phyloP scores from a whole-genome alignment of 1,284 basidiomycete genomes.

The Chalciporus sp. region DNA sequence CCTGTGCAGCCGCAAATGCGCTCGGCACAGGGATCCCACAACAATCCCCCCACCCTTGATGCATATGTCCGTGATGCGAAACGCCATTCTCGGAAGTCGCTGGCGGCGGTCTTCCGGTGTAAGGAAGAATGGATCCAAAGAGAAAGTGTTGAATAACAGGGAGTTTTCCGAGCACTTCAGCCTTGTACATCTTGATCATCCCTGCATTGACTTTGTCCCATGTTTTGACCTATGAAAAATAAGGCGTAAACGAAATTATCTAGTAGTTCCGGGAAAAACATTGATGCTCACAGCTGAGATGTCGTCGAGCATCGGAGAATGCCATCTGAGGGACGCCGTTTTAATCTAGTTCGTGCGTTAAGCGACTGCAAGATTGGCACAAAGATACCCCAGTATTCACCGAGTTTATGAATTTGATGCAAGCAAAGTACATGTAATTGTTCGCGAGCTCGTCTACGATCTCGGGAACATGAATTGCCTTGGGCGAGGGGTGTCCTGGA shows the following conservation, averaged over 20 bases:
- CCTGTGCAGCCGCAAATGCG: slow-evolving; percentile 75
- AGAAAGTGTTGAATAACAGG: slow-evolving; percentile 97
- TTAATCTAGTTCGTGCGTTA: slow-evolving; percentile 69
- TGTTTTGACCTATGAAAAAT: slow-evolving; percentile 71
- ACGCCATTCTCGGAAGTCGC: slow-evolving; percentile 40
- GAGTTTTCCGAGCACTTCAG: slow-evolving; percentile 93
- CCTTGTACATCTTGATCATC: slow-evolving; percentile 98
- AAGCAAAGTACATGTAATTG: slow-evolving; percentile 97
- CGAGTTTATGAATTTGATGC: slow-evolving; percentile 96
- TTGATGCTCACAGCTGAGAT: slow-evolving; percentile 77
- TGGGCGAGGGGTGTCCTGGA: slow-evolving; percentile 82
- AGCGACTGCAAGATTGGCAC: background rate
- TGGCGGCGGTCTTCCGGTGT: slow-evolving; percentile 59
- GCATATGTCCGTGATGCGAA: slow-evolving; percentile 53
- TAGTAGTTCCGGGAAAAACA: background rate
- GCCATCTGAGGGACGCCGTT: slow-evolving; percentile 95
- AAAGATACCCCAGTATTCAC: slow-evolving; percentile 45
- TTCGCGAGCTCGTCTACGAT: slow-evolving; percentile 92
- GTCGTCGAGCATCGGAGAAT: slow-evolving; percentile 98
- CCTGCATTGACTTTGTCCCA: slow-evolving; percentile 98
- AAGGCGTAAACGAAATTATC: background rate
- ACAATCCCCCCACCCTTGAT: slow-evolving; percentile 86
- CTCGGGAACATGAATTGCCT: slow-evolving; percentile 90
- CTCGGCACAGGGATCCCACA: slow-evolving; percentile 90
- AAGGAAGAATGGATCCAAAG: slow-evolving; percentile 85